These are phyloP conservation scores for Cyberlindnera xishuangbannaensis DNA, from an alignment of 805 yeast species.

Conservation along the genomic window DNA sequence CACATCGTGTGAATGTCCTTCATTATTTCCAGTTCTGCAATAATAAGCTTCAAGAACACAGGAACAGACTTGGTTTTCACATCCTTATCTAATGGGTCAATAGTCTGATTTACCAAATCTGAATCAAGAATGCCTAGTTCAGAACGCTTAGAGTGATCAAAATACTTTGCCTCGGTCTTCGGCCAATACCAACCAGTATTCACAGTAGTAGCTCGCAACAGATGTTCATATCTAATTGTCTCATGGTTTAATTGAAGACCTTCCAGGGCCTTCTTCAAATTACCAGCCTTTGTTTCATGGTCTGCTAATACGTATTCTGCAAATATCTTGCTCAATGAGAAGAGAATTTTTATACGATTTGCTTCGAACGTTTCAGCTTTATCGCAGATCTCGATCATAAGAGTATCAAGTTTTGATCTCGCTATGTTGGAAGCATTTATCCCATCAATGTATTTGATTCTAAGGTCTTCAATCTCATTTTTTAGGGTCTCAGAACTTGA, in stretches of 20 bases:
- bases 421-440: slow-evolving; percentile 4
- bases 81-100: slow-evolving; percentile 7
- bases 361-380: slow-evolving; percentile 16
- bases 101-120: slow-evolving; percentile 18
- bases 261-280: slow-evolving; percentile 1
- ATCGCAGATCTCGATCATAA: slow-evolving; percentile 4
- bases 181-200: slow-evolving; percentile 25
- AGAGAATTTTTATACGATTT: slow-evolving; percentile 15
- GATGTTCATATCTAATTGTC: slow-evolving; percentile 8
- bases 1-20: slow-evolving; percentile 10
- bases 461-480: slow-evolving; percentile 7
- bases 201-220: slow-evolving; percentile 1
- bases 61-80: slow-evolving; percentile 16
- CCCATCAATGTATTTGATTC: slow-evolving; percentile 6
- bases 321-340: slow-evolving; percentile 9
- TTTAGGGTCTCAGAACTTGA: slow-evolving; percentile 9
- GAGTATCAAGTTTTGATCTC: slow-evolving; percentile 10
- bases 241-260: slow-evolving; percentile 2
- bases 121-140: slow-evolving; percentile 16
- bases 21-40: slow-evolving; percentile 7
- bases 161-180: slow-evolving; percentile 10
- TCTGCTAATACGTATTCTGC: slow-evolving; percentile 6
- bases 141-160: slow-evolving; percentile 4
- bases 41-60: slow-evolving; percentile 10
- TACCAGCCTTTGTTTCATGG: slow-evolving; percentile 3